A percentile compares a stretch with the other conserved stretches of the same genome.
phyloP scores from a whole-genome alignment of 768 basidiomycete species.

The Serpula lacrymans region DNA sequence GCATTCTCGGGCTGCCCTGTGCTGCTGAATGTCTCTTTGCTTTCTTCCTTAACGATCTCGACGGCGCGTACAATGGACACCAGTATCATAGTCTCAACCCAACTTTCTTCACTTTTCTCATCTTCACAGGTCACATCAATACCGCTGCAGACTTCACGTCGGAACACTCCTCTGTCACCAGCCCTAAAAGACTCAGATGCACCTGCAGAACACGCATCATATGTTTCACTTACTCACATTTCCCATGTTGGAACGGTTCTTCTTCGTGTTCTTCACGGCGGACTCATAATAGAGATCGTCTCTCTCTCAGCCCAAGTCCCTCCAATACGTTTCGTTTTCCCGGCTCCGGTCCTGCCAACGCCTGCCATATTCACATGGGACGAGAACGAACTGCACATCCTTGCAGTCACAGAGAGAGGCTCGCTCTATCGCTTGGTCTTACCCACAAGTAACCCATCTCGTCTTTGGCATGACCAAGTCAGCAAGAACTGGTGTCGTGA shows the following conservation, averaged over 20 bases:
- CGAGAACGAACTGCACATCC: constrained; percentile 56
- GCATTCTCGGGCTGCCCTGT: background rate
- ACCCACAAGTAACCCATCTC: constrained; percentile 48
- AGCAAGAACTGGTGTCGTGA: constrained; percentile 62
- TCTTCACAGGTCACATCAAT: constrained; percentile 47
- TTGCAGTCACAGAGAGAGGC: constrained; percentile 63
- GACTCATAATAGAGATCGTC: constrained; percentile 69
- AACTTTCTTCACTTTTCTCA: constrained; percentile 63
- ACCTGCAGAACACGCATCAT: constrained; percentile 71
- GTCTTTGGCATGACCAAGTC: constrained; percentile 57
- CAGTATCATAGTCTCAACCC: constrained; percentile 48
- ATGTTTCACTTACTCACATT: constrained; percentile 55
- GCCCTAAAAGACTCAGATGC: constrained; percentile 36
- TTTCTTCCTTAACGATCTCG: too few species aligned
- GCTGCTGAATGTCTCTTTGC: too few species aligned
- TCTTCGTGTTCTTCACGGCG: constrained; percentile 70
- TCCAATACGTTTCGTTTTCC: constrained; percentile 77
- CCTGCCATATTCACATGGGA: constrained; percentile 59
- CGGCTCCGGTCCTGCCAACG: constrained; percentile 58
- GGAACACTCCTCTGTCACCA: constrained; percentile 47
- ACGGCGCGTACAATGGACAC: constrained; percentile 23
- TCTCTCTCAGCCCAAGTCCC: constrained; percentile 65
- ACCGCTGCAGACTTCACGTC: constrained; percentile 57
- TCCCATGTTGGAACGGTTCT: constrained; percentile 62
- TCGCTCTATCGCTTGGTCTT: constrained; percentile 73